Base-by-base conservation (phyloP, 306 rosid species). In the Cicer pinnatifidum region DNA sequence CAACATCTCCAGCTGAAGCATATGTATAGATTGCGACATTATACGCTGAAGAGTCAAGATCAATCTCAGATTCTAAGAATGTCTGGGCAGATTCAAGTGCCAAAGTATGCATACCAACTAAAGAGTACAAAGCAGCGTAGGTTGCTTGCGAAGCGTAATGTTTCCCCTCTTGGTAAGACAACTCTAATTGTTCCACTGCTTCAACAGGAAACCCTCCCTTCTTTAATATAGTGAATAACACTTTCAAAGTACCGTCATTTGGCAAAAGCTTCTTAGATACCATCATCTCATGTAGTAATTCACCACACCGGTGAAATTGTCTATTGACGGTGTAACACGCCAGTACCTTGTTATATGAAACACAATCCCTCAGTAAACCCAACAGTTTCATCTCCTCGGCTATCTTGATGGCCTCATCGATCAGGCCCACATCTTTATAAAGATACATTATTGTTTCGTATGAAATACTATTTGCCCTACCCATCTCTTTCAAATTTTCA, bases 351-450 rank as follows among this genome's bases (percentile, higher is more conserved):
- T 89, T 89, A 81, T 59, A 94, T 64, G 98, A 89, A 78, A 75
- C 72, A 67, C 91, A 87, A 61, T 94, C 97, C 75, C 73, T 83
- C 57, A 94, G 77, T 65, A 94, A 84, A 59, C 96, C 97, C 3
- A 83, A 82, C 44, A 65, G 78, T 75, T 86, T 88, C 99, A 94
- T 91, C 82, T 91, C 96, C 81, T 88, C 96, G 3, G 92, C 99
- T 69, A 94, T 50, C 79, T 88, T 86, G 53, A 87, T 84, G 79
- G 96, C 97, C 75, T 87, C 89, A 6, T 91, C 93, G 10, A 91
- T 69, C 89, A 81, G 71, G 64, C 90, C 95, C 20, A 87, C 63
- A 50, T 76, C 88, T 86, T 84, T 91, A 79, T 91, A 94, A 67
- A 94, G 85, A 83, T 82, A 78, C 82, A 94, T 91, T 85, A 91